These are phyloP conservation scores for Globisporangium okanoganense DNA, from an alignment of 352 stramenopile species.

Conservation along the genomic window DNA sequence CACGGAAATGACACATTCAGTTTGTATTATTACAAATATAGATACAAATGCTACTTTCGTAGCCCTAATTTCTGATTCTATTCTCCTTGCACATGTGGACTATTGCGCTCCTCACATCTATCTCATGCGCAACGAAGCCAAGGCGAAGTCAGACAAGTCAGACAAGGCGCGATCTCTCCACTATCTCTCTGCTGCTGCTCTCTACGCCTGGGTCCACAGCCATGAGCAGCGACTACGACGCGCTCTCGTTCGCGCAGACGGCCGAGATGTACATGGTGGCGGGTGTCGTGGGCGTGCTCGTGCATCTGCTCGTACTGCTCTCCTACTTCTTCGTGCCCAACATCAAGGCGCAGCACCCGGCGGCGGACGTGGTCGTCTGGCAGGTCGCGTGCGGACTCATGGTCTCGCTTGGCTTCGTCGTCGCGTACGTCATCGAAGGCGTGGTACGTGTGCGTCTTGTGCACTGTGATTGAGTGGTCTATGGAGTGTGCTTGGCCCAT, in stretches of 20 bases:
- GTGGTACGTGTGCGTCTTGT: constrained; percentile 21
- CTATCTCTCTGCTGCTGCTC: background rate
- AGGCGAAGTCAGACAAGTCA: background rate
- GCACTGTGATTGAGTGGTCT: background rate
- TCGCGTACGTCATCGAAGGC: constrained; percentile 39
- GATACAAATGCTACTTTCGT: background rate
- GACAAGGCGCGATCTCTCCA: background rate
- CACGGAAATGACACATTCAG: background rate
- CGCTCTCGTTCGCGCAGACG: constrained; percentile 44
- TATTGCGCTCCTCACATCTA: background rate
- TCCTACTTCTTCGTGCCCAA: constrained; percentile 73
- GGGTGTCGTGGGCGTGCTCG: constrained; percentile 46
- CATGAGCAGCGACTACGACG: constrained; percentile 38
- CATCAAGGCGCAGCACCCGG: constrained; percentile 78
- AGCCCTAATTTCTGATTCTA: background rate
- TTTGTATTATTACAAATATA: background rate
- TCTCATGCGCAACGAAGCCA: constrained; percentile 5
- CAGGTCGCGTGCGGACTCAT: constrained; percentile 68
- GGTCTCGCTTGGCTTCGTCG: constrained; percentile 50
- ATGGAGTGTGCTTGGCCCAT: background rate
- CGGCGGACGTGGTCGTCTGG: constrained; percentile 74
- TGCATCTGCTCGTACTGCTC: constrained; percentile 63
- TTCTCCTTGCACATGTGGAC: too few species aligned
- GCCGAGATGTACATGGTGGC: constrained; percentile 55
- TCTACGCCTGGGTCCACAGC: background rate